phyloP scores from a whole-genome alignment of 2,329 filamentous ascomycete genomes.

The Xylariaceae sp. region DNA sequence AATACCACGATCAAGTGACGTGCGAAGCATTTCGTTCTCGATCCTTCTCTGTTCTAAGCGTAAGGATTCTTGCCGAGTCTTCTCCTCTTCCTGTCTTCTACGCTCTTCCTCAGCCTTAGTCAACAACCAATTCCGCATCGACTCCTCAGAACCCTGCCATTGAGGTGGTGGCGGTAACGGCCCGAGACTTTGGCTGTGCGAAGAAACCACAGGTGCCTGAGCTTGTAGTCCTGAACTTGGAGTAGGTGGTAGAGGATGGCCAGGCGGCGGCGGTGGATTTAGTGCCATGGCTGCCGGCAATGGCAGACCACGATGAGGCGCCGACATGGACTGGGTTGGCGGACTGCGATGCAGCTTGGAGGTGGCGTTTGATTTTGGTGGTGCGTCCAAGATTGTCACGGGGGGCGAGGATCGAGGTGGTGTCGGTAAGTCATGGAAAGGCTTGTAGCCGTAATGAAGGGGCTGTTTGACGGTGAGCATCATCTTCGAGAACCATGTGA shows the following conservation, averaged over 20 bases:
- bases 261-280: conserved; percentile 39
- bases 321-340: conserved; percentile 61
- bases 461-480: conserved; percentile 64
- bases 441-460: conserved; percentile 57
- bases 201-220: conserved; percentile 32
- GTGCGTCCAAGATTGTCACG: conserved; percentile 47
- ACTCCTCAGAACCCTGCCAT: conserved; percentile 67
- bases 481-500: conserved; percentile 36
- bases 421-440: conserved; percentile 61
- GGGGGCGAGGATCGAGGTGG: conserved; percentile 57
- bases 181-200: conserved; percentile 43
- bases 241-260: conserved; percentile 29
- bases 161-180: conserved; percentile 63
- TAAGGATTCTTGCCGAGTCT: conserved; percentile 60
- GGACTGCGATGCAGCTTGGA: conserved; percentile 46
- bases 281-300: conserved; percentile 65
- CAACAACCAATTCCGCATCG: conserved; percentile 68
- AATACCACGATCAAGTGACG: conserved; percentile 67
- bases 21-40: conserved; percentile 69
- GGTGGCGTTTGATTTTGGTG: conserved; percentile 40
- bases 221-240: conserved; percentile 30
- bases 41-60: conserved; percentile 70
- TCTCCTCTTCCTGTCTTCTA: conserved; percentile 72
- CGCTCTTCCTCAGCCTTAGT: conserved; percentile 73
- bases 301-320: conserved; percentile 67